A percentile compares a stretch with the other conserved stretches of the same genome.
phyloP scores from a whole-genome alignment of 768 basidiomycete genomes.

The Pisolithus microcarpus region DNA sequence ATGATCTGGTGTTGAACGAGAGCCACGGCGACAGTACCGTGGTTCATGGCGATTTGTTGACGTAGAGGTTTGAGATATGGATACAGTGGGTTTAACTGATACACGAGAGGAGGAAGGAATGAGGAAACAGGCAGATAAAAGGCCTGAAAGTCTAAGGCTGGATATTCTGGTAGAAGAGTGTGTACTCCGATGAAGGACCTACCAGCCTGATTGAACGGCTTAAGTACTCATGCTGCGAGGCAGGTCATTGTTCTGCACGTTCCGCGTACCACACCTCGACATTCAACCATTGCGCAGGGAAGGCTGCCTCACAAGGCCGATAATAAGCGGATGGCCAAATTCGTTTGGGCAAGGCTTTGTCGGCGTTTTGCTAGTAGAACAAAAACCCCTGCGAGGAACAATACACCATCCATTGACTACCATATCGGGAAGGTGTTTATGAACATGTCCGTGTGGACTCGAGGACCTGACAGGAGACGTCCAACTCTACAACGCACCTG shows the following conservation, averaged over 20 bases:
- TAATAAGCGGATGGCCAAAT: slow-evolving; percentile 13
- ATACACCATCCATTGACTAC: not conserved
- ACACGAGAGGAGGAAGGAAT: slow-evolving; percentile 4
- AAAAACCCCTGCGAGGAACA: not conserved
- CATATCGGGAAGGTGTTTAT: not conserved
- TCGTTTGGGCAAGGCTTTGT: not conserved
- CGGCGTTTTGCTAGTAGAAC: not conserved
- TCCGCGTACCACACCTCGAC: not conserved
- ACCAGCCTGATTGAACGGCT: slow-evolving; percentile 7
- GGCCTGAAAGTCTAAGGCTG: not conserved
- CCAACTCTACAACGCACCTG: not conserved
- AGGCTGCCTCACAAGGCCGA: not conserved
- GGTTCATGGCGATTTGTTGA: slow-evolving; percentile 31
- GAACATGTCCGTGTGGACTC: not conserved
- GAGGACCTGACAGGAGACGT: too few species aligned
- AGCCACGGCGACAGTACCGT: slow-evolving; percentile 61
- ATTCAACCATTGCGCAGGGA: not conserved
- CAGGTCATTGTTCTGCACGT: slow-evolving; percentile 13
- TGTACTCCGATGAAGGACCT: not conserved
- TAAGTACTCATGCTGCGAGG: slow-evolving; percentile 11
- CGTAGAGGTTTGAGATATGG: not conserved
- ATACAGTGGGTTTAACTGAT: slow-evolving; percentile 7
- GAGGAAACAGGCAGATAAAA: not conserved
- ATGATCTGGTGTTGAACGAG: slow-evolving; percentile 61
- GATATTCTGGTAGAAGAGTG: not conserved